Conservation (phyloP, 208 protist species). For the Trypanosoma avium region DNA sequence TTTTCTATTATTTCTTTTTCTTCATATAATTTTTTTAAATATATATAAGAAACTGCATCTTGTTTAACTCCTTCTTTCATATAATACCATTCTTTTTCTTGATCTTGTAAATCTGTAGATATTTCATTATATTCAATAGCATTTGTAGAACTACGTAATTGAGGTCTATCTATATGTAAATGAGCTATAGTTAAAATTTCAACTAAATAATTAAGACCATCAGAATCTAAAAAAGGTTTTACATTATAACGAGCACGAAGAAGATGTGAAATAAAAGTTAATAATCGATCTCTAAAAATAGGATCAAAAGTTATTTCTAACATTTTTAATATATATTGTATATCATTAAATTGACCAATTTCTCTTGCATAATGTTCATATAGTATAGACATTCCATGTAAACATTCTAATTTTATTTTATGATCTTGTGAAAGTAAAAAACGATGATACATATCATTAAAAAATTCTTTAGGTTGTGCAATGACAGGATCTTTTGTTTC, state of each 20-base stretch:
- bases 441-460: constrained; percentile 93
- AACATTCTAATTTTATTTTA: constrained; percentile 63
- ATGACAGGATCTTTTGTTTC: constrained; percentile 72
- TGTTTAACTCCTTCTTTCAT: constrained; percentile 30
- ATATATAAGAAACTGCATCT: constrained; percentile 68
- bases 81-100: constrained; percentile 93
- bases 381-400: constrained; percentile 89
- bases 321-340: constrained; percentile 81
- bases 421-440: constrained; percentile 85
- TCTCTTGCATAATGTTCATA: constrained; percentile 83
- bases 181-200: constrained; percentile 93
- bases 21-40: constrained; percentile 62
- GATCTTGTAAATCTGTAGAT: constrained; percentile 54
- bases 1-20: constrained; percentile 37
- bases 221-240: constrained; percentile 91
- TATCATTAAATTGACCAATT: constrained; percentile 87
- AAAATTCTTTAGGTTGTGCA: constrained; percentile 85
- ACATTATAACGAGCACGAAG: constrained; percentile 82
- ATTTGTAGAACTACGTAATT: constrained; percentile 68
- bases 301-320: constrained; percentile 73
- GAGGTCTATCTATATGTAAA: constrained; percentile 89
- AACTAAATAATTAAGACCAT: constrained; percentile 78
- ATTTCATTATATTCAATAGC: constrained; percentile 70
- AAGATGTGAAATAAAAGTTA: constrained; percentile 77
- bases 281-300: constrained; percentile 83